Evolutionary conservation across 306 rosid genomes (phyloP).

Genomic region (Cicer cuneatum): DNA sequence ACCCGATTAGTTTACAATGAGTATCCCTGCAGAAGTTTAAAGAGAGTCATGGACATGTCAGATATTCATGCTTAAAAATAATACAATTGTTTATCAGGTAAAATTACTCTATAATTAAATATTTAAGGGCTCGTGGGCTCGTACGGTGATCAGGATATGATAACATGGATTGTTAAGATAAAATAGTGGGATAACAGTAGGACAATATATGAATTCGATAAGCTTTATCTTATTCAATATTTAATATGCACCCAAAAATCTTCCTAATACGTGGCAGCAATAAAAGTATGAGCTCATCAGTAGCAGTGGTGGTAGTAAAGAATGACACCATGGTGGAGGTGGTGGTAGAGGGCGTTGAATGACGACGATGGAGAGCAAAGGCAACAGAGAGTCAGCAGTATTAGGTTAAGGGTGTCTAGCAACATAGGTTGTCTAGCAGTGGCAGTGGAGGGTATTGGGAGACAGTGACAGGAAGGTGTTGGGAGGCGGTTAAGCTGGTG

Average conservation of each 20-base stretch:
- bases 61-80: slow-evolving; percentile 26
- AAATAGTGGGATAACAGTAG: background rate
- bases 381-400: background rate
- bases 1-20: slow-evolving; percentile 75
- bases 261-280: slow-evolving; percentile 8
- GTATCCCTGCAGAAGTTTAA: slow-evolving; percentile 67
- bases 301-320: background rate
- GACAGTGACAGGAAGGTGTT: background rate
- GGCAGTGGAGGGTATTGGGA: slow-evolving; percentile 4
- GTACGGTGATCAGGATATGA: background rate
- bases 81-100: background rate
- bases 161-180: background rate
- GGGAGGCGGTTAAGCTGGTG: background rate
- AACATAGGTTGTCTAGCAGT: background rate
- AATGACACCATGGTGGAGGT: background rate
- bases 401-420: background rate
- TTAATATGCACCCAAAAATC: background rate
- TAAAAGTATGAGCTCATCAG: background rate
- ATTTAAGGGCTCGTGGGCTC: background rate
- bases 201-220: background rate
- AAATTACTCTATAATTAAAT: background rate
- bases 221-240: background rate
- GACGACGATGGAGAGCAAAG: background rate
- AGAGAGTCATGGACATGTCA: slow-evolving; percentile 35
- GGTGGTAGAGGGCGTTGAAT: slow-evolving; percentile 4